Conservation (phyloP, 805 yeast species). For the Schizosaccharomyces japonicus region DNA sequence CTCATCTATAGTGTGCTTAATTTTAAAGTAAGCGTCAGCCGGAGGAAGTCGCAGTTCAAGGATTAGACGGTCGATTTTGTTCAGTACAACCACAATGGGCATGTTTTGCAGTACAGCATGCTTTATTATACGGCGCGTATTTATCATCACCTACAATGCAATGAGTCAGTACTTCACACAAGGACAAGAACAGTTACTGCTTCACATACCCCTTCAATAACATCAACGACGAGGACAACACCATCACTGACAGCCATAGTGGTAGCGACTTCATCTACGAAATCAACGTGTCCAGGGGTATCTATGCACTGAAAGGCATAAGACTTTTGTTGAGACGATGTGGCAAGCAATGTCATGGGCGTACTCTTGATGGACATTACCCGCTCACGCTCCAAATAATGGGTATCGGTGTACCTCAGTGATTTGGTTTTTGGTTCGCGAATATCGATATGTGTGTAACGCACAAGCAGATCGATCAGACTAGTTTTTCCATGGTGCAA, state of each 20-base stretch:
- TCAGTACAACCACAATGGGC: constrained; percentile 37
- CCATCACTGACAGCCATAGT: constrained; percentile 40
- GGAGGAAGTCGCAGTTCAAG: constrained; percentile 60
- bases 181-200: background rate
- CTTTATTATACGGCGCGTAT: constrained; percentile 26
- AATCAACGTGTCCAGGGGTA: constrained; percentile 80
- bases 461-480: constrained; percentile 40
- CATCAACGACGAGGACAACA: constrained; percentile 51
- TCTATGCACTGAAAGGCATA: constrained; percentile 44
- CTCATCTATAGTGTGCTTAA: constrained; percentile 34
- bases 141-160: constrained; percentile 17
- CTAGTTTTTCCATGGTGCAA: constrained; percentile 72
- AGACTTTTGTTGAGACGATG: constrained; percentile 31
- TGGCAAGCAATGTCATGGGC: constrained; percentile 36
- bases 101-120: constrained; percentile 28
- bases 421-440: constrained; percentile 17
- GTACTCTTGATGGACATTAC: constrained; percentile 43
- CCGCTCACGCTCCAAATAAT: constrained; percentile 41
- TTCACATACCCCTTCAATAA: constrained; percentile 43
- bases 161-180: background rate
- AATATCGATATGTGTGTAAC: constrained; percentile 31
- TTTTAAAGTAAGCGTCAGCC: constrained; percentile 43
- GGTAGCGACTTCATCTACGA: constrained; percentile 46
- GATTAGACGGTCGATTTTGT: constrained; percentile 68
- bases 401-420: constrained; percentile 47